phyloP scores from a whole-genome alignment of 2,329 filamentous ascomycete species.

The Paraconiothyrium sp. region DNA sequence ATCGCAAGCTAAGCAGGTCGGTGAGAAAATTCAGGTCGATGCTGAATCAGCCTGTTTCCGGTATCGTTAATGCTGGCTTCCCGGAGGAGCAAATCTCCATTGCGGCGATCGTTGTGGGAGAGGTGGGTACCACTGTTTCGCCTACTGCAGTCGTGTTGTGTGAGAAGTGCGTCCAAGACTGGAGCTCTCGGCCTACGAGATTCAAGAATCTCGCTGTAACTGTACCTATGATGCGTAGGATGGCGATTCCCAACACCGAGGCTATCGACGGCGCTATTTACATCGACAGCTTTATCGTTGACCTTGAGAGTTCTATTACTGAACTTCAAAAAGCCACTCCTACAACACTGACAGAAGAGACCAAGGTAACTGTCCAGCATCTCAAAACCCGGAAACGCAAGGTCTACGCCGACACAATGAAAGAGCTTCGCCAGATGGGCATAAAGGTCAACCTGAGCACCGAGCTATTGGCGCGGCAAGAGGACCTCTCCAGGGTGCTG shows the following conservation, averaged over 20 bases:
- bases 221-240: constrained; percentile 75
- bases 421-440: constrained; percentile 86
- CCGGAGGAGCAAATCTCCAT: constrained; percentile 34
- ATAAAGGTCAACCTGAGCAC: constrained; percentile 83
- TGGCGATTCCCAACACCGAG: constrained; percentile 64
- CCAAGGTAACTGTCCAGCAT: constrained; percentile 83
- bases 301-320: constrained; percentile 72
- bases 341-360: constrained; percentile 81
- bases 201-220: constrained; percentile 77
- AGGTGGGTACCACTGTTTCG: constrained; percentile 26
- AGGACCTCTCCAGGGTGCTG: constrained; percentile 74
- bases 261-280: constrained; percentile 66
- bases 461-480: constrained; percentile 76
- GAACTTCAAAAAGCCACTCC: constrained; percentile 88
- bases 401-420: constrained; percentile 87
- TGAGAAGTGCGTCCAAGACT: constrained; percentile 35
- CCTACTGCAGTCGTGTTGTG: constrained; percentile 32
- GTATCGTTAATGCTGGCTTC: constrained; percentile 56
- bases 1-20: constrained; percentile 89
- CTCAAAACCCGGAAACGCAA: constrained; percentile 91
- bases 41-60: constrained; percentile 78
- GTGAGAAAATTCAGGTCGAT: constrained; percentile 88
- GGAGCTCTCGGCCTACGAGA: constrained; percentile 64
- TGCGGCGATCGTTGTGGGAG: constrained; percentile 22
- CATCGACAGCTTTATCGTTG: constrained; percentile 73